These are phyloP conservation scores for Emiliania huxleyi DNA, from an alignment of 78 protist species.

Conservation along the genomic window DNA sequence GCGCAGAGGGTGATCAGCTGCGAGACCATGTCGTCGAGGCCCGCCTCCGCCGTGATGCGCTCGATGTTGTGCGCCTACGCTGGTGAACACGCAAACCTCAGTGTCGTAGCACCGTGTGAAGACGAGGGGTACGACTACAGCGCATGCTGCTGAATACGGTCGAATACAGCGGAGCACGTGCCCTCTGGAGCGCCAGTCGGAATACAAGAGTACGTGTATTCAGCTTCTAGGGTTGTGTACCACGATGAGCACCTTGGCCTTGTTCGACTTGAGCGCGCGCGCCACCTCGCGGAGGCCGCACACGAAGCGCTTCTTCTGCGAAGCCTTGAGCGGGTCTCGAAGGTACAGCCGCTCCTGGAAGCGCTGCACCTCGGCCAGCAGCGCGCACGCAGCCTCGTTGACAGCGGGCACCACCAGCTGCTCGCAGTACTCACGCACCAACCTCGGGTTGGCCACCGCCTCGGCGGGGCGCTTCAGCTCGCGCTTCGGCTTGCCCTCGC, in stretches of 20 bases:
- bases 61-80: not conserved
- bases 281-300: slow-evolving; percentile 4
- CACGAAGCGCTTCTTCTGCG: not conserved
- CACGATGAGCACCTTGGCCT: not conserved
- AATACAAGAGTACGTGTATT: no score
- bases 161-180: no score
- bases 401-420: not conserved
- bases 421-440: not conserved
- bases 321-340: not conserved
- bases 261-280: not conserved
- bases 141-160: no score
- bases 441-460: not conserved
- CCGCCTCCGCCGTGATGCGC: not conserved
- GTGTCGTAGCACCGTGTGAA: no score
- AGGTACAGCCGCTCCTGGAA: not conserved
- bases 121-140: no score
- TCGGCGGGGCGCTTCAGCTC: not conserved
- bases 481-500: not conserved
- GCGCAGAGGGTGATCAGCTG: not conserved
- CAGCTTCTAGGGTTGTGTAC: no score
- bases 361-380: not conserved
- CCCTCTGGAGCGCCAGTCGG: no score
- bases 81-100: no score
- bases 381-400: not conserved
- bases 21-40: not conserved